These are phyloP conservation scores for Penicillium herquei DNA, from an alignment of 495 filamentous ascomycete genomes.

Conservation along the genomic window DNA sequence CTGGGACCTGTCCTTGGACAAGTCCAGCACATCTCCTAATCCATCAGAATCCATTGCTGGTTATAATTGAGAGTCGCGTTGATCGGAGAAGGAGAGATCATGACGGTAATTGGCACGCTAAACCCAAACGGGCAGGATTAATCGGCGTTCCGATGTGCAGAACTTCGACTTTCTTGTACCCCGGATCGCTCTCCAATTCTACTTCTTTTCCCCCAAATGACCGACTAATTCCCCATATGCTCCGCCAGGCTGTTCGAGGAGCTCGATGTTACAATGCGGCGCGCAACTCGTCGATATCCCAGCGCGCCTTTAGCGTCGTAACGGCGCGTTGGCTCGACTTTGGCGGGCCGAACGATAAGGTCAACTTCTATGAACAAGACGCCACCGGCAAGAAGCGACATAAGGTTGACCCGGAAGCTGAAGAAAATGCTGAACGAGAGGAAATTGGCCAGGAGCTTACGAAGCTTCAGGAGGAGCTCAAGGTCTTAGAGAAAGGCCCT, in stretches of 20 bases:
- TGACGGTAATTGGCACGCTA: slow-evolving; percentile 28
- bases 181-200: neutral
- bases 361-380: slow-evolving; percentile 46
- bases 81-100: slow-evolving; percentile 12
- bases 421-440: slow-evolving; percentile 46
- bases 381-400: slow-evolving; percentile 33
- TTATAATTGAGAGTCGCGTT: slow-evolving; percentile 8
- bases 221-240: slow-evolving; percentile 42
- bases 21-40: slow-evolving; percentile 26
- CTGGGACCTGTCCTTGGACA: slow-evolving; percentile 37
- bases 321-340: slow-evolving; percentile 33
- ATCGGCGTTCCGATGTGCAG: slow-evolving; percentile 29
- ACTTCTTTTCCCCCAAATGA: slow-evolving; percentile 5
- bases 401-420: slow-evolving; percentile 50
- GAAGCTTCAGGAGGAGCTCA: slow-evolving; percentile 56
- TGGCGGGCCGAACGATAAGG: slow-evolving; percentile 44
- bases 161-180: slow-evolving; percentile 4
- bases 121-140: slow-evolving; percentile 31
- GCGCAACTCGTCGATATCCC: slow-evolving; percentile 30
- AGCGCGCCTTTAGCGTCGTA: slow-evolving; percentile 35
- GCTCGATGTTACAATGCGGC: slow-evolving; percentile 46
- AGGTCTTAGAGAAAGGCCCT: slow-evolving; percentile 41
- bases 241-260: slow-evolving; percentile 47
- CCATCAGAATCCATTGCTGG: slow-evolving; percentile 28
- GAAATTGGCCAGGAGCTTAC: slow-evolving; percentile 45